A percentile compares a stretch with the other conserved stretches of the same genome.
These are phyloP conservation scores for Exophiala viscosa DNA, from an alignment of 2,329 filamentous ascomycete species.

Conservation along the genomic window DNA sequence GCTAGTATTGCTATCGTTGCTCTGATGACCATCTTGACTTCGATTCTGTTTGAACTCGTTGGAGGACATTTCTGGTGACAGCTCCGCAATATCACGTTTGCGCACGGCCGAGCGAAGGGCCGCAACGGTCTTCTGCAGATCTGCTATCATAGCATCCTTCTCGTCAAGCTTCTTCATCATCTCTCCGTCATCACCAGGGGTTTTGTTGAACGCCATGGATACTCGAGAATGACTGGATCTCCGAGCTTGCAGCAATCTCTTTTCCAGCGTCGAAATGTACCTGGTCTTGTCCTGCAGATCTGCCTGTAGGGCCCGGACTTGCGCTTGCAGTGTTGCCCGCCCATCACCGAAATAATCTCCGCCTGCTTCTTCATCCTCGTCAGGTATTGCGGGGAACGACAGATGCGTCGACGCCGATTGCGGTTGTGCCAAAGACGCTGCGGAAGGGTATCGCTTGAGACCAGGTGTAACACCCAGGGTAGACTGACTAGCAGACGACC, in stretches of 20 bases:
- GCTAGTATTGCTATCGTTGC: conserved; percentile 33
- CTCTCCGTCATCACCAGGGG: conserved; percentile 71
- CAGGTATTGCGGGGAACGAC: conserved; percentile 33
- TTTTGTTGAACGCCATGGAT: conserved; percentile 68
- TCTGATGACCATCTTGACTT: conserved; percentile 26
- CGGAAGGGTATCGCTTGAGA: conserved; percentile 63
- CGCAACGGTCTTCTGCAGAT: conserved; percentile 88
- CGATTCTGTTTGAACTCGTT: conserved; percentile 33
- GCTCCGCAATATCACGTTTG: conserved; percentile 77
- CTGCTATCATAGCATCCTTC: conserved; percentile 88
- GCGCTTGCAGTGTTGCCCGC: conserved; percentile 73
- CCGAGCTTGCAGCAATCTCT: conserved; percentile 82
- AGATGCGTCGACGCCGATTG: conserved; percentile 31
- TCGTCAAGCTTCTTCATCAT: conserved; percentile 87
- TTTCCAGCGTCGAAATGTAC: conserved; percentile 91
- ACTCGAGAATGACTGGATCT: conserved; percentile 85
- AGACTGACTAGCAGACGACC: conserved; percentile 69
- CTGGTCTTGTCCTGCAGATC: conserved; percentile 95
- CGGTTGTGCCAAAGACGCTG: conserved; percentile 57
- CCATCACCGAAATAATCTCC: conserved; percentile 80
- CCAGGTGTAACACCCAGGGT: conserved; percentile 47
- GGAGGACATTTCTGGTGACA: conserved; percentile 38
- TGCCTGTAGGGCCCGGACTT: conserved; percentile 87
- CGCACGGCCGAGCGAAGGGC: conserved; percentile 81
- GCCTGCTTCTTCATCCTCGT: conserved; percentile 62